Evolutionary conservation across 2,329 filamentous ascomycete species (phyloP).

Genomic region (Fusarium zealandicum): DNA sequence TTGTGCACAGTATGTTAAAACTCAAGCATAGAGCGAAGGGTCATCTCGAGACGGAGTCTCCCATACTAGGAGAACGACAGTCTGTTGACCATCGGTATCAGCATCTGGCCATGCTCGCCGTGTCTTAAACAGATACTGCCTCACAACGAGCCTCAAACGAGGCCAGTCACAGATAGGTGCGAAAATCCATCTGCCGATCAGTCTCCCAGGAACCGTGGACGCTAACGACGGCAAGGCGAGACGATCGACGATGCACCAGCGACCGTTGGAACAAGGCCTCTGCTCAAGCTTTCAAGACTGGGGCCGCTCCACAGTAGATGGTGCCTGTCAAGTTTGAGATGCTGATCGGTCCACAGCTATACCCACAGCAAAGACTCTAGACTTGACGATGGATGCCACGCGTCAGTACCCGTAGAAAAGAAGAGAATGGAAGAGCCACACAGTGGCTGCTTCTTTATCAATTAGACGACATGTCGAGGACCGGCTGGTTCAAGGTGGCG

Average conservation of each 20-base stretch:
- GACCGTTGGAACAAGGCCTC: constrained; percentile 23
- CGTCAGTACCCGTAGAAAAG: constrained; percentile 4
- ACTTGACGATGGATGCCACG: constrained; percentile 17
- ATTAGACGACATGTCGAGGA: not conserved
- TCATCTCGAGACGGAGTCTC: too few relatives aligned
- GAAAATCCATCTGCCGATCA: not conserved
- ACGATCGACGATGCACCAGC: constrained; percentile 26
- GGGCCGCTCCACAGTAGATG: constrained; percentile 26
- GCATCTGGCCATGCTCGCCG: not conserved
- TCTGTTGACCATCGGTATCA: too few relatives aligned
- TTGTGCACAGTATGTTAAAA: too few relatives aligned
- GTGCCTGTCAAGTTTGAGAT: constrained; percentile 9
- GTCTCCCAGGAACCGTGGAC: not conserved
- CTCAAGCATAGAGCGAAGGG: too few relatives aligned
- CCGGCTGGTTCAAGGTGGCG: not conserved
- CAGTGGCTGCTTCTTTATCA: not conserved
- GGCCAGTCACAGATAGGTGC: constrained; percentile 1
- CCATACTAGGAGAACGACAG: too few relatives aligned
- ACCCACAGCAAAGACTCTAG: not conserved
- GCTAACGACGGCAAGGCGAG: constrained; percentile 11
- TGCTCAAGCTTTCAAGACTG: constrained; percentile 19
- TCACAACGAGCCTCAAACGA: constrained; percentile 4
- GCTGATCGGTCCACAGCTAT: not conserved
- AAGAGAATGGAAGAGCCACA: constrained; percentile 1
- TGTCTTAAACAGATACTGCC: not conserved